Base-by-base conservation (phyloP, 1,284 basidiomycete species). In the Peniophora sp. region DNA sequence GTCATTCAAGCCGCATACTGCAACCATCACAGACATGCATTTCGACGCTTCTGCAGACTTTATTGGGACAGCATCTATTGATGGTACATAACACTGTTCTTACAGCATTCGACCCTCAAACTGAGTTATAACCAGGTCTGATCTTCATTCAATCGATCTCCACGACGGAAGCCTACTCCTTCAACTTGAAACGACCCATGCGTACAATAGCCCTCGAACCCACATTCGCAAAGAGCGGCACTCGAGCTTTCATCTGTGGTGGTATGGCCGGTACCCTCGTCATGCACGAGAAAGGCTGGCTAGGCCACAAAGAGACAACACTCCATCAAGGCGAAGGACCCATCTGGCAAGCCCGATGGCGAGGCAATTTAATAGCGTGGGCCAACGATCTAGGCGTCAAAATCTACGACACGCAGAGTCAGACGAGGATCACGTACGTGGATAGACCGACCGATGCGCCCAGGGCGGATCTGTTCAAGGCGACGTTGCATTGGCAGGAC, bases 361-460 rank as follows among this genome's bases (percentile, higher is more conserved):
- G 82, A 58, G 86, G 83, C 1, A 79, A 80, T 50, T 74, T 97
- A 24, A 92, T 98, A 53, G 94, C 93, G 0, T 99, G 97, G 97
- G 93, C 96, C 1, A 97, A 94, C 60, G 97, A 99, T 65, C 63
- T 85, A 41, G 97, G 97, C 19, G 89, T 99, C 50, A 93, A 95
- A 63, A 88, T 99, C 48, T 96, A 95, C 63, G 95, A 99, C 64
- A 87, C 83, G 0, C 70, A 73, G 2, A 88, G 89, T 0, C 82
- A 88, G 57, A 81, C 85, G 38, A 81, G 90, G 5, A 89, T 99
- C 53, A 89, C 89, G 1, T 93, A 83, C 65, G 92, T 99, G 53
- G 87, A 94, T 63, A 77, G 94, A 39, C 85, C 89, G 2, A 63
- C 78, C 0, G 81, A 88, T 54, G 85, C 91, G 53, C 93, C 94